Conservation (phyloP, 164 flowering plant genomes). For the Nymphaea thermarum region DNA sequence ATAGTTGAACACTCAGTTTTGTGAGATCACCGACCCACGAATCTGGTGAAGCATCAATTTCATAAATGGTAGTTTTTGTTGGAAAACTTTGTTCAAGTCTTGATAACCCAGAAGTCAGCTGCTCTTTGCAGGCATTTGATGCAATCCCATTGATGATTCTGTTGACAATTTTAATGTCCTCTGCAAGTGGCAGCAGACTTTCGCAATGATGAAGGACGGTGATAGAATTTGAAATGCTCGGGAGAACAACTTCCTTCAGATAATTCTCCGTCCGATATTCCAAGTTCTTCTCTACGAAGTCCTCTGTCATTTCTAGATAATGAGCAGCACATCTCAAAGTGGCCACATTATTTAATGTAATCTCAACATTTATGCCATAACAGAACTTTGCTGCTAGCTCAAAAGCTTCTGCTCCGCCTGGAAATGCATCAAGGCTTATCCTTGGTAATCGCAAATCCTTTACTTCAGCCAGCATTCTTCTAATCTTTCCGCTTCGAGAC, state of each 20-base stretch:
- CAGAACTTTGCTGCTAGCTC: conserved; percentile 90
- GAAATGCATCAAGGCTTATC: conserved; percentile 39
- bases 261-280: conserved; percentile 47
- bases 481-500: conserved; percentile 79
- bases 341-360: conserved; percentile 65
- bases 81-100: conserved; percentile 61
- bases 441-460: conserved; percentile 55
- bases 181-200: conserved; percentile 53
- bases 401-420: conserved; percentile 92
- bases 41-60: conserved; percentile 53
- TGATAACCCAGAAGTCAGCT: conserved; percentile 71
- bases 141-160: conserved; percentile 65
- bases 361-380: conserved; percentile 65
- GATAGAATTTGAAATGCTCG: conserved; percentile 59
- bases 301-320: conserved; percentile 87
- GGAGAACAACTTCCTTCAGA: conserved; percentile 56
- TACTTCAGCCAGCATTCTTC: conserved; percentile 56
- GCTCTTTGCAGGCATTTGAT: conserved; percentile 81
- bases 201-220: conserved; percentile 73
- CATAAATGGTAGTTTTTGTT: conserved; percentile 23
- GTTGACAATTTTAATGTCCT: conserved; percentile 58
- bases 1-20: conserved; percentile 63
- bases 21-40: conserved; percentile 92
- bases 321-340: conserved; percentile 59
- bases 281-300: conserved; percentile 68